phyloP scores from a whole-genome alignment of 345 rosid genomes.

The Salix suchowensis region DNA sequence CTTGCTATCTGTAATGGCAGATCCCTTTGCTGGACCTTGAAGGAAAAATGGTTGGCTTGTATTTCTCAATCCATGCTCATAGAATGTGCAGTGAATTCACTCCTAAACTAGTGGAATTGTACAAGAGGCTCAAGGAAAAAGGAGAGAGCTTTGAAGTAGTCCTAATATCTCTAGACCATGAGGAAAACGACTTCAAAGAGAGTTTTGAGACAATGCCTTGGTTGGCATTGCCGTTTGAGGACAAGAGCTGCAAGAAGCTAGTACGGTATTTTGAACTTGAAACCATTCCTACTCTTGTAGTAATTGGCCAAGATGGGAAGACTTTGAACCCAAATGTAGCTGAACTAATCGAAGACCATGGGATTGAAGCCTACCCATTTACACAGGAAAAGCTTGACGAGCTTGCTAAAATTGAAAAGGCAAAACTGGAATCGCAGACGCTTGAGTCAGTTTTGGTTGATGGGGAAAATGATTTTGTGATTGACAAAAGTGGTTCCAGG shows the following conservation, averaged over 20 bases:
- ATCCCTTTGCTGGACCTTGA: conserved; percentile 55
- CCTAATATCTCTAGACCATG: conserved; percentile 48
- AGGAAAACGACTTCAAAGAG: conserved; percentile 50
- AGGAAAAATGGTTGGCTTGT: conserved; percentile 63
- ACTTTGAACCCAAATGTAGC: conserved; percentile 50
- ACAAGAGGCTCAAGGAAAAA: conserved; percentile 45
- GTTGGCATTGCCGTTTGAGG: conserved; percentile 61
- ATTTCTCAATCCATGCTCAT: conserved; percentile 32
- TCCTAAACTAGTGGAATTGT: conserved; percentile 44
- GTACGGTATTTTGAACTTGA: conserved; percentile 49
- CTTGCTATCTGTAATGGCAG: conserved; percentile 21
- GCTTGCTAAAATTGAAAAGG: conserved; percentile 45
- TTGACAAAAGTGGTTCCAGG: conserved; percentile 47
- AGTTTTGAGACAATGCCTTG: conserved; percentile 54
- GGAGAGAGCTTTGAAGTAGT: conserved; percentile 64
- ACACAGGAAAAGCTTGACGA: conserved; percentile 41
- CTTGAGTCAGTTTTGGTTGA: conserved; percentile 54
- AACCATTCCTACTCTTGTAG: conserved; percentile 51
- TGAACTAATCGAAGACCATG: conserved; percentile 59
- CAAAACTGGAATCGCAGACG: conserved; percentile 49
- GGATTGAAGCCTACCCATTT: conserved; percentile 62
- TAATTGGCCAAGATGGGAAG: conserved; percentile 71
- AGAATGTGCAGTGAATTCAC: conserved; percentile 38
- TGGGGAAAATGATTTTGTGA: conserved; percentile 55
- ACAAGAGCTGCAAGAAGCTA: conserved; percentile 44